These are phyloP conservation scores for Tulasnella sp. DNA, from an alignment of 768 basidiomycete genomes.

Conservation along the genomic window DNA sequence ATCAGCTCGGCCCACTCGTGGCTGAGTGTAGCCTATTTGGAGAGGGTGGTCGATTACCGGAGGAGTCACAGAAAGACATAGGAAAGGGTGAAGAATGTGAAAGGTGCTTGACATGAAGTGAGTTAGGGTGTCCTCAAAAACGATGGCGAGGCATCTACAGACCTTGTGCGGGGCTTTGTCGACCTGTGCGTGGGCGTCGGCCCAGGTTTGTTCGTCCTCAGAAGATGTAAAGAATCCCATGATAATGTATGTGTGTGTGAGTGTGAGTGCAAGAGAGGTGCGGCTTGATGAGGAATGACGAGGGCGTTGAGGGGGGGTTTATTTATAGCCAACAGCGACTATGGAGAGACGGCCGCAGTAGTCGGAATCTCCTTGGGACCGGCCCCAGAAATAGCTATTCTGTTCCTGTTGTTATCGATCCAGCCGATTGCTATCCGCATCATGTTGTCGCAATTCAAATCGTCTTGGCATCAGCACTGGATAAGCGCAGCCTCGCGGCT, in stretches of 20 bases:
- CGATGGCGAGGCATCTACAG: not conserved
- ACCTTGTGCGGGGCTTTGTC: conserved; percentile 24
- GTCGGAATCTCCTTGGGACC: not conserved
- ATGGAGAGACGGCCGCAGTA: not conserved
- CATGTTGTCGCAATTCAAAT: too few relatives aligned
- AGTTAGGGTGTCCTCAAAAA: not conserved
- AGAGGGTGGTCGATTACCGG: not conserved
- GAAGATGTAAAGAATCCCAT: conserved; percentile 22
- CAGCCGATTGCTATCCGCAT: not conserved
- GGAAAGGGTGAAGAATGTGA: not conserved
- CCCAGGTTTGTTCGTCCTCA: conserved; percentile 24
- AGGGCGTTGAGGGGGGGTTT: not conserved
- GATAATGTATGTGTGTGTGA: not conserved
- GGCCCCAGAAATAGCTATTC: not conserved
- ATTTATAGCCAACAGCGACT: not conserved
- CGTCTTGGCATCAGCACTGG: too few relatives aligned
- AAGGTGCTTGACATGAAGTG: not conserved
- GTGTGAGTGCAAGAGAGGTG: not conserved
- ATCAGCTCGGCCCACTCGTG: conserved; percentile 36
- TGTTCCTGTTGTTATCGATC: not conserved
- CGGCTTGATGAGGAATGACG: not conserved
- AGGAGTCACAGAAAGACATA: not conserved
- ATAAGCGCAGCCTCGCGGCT: too few relatives aligned
- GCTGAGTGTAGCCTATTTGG: conserved; percentile 26
- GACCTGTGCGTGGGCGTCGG: conserved; percentile 15